Conservation (phyloP, 495 filamentous ascomycete species). For the Penicillium cosmopolitanum region DNA sequence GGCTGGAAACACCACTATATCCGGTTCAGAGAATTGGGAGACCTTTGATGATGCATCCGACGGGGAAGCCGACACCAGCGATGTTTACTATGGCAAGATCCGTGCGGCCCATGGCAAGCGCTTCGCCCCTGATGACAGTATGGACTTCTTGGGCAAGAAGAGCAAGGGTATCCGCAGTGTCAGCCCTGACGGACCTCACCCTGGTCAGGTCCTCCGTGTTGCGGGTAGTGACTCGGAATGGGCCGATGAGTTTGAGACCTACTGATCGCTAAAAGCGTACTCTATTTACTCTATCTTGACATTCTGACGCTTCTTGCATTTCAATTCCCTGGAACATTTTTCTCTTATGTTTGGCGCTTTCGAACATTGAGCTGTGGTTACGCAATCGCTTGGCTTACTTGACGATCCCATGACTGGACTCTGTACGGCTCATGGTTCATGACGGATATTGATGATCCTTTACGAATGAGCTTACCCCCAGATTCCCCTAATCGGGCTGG, state of each 20-base stretch:
- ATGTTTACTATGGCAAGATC: constrained; percentile 77
- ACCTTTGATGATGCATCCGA: constrained; percentile 81
- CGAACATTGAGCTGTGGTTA: constrained; percentile 22
- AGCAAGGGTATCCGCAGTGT: constrained; percentile 56
- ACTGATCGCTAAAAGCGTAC: constrained; percentile 32
- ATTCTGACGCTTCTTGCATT: constrained; percentile 7
- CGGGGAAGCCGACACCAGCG: constrained; percentile 71
- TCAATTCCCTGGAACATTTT: constrained; percentile 14
- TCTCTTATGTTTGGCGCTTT: constrained; percentile 18
- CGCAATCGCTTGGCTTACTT: constrained; percentile 27
- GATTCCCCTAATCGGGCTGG: constrained; percentile 17
- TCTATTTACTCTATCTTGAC: constrained; percentile 1
- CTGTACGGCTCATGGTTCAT: constrained; percentile 29
- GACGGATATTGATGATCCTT: constrained; percentile 27
- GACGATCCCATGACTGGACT: constrained; percentile 33
- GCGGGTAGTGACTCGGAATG: constrained; percentile 54
- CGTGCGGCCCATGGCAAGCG: constrained; percentile 67
- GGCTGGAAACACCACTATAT: constrained; percentile 62
- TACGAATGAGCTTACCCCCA: constrained; percentile 24
- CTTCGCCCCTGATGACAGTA: constrained; percentile 60
- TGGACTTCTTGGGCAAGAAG: constrained; percentile 56
- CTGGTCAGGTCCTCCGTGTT: constrained; percentile 43
- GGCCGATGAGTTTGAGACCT: constrained; percentile 54
- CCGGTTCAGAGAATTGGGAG: constrained; percentile 95
- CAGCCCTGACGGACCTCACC: constrained; percentile 45